phyloP scores from a whole-genome alignment of 345 rosid species.

The Lumnitzera littorea region DNA sequence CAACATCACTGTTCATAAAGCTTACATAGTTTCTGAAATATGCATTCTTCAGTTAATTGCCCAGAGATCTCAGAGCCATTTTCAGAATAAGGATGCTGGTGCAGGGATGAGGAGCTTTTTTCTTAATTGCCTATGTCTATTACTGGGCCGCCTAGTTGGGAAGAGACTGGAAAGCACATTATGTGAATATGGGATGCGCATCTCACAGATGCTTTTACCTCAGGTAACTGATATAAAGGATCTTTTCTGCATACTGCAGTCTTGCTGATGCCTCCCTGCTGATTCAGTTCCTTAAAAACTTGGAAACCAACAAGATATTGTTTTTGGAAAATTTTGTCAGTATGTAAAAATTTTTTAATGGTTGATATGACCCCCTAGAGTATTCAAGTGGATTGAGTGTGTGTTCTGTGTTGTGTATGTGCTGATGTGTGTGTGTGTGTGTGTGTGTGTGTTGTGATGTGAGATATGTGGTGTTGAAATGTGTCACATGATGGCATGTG shows the following conservation, averaged over 20 bases:
- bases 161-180: slow-evolving; percentile 49
- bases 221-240: slow-evolving; percentile 39
- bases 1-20: too few relatives aligned
- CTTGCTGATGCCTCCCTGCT: neutral
- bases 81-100: slow-evolving; percentile 38
- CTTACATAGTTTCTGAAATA: neutral
- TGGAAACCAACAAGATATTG: neutral
- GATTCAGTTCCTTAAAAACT: neutral
- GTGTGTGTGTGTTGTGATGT: too few relatives aligned
- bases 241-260: neutral
- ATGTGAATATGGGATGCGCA: slow-evolving; percentile 59
- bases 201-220: slow-evolving; percentile 52
- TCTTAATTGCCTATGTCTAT: slow-evolving; percentile 77
- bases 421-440: too few relatives aligned
- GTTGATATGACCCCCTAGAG: too few relatives aligned
- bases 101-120: slow-evolving; percentile 73
- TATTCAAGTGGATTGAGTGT: too few relatives aligned
- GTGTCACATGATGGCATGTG: too few relatives aligned
- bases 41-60: slow-evolving; percentile 32
- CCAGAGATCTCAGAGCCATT: slow-evolving; percentile 38
- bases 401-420: too few relatives aligned
- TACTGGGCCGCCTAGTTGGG: slow-evolving; percentile 72
- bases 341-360: too few relatives aligned
- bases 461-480: too few relatives aligned
- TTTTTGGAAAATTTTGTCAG: too few relatives aligned